Evolutionary conservation across 2,329 filamentous ascomycete species (phyloP), one percentile per base, ranked within the genome.

Genomic region (Stemphylium lycopersici): DNA sequence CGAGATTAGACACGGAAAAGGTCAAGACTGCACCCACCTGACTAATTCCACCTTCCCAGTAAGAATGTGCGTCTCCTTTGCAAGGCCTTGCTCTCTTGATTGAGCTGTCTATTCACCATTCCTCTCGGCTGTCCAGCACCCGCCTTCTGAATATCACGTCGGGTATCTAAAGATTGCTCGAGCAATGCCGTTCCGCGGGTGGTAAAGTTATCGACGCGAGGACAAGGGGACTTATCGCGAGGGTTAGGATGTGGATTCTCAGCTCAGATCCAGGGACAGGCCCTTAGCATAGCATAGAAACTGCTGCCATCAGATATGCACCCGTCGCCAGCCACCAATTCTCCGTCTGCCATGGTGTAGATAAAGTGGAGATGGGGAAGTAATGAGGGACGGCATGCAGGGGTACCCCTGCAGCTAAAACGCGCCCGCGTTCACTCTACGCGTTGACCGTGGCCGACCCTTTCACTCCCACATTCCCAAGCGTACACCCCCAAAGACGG

Each of bases 211-310:
- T 69, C 58, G 1, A 84, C 66, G 34, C 84, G 79, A 5, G 78
- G 78, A 18, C 31, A 44, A 12, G 37, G 39, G 29, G 46, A 53
- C 43, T 61, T 55, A 24, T 60, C 53, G 33, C 55, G 79, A 76
- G 50, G 77, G 24, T 78, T 46, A 18, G 66, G 62, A 65, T 83
- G 82, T 0, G 88, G 88, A 70, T 91, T 91, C 47, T 81, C 83
- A 37, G 90, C 83, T 78, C 83, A 91, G 42, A 96, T 90, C 89
- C 90, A 95, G 0, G 83, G 82, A 2, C 82, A 79, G 0, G 76
- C 15, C 31, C 20, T 43, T 22, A 29, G 58, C 68, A 53, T 71
- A 80, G 78, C 78, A 52, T 77, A 77, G 63, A 80, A 79, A 62
- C 73, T 76, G 22, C 77, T 79, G 16, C 80, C 78, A 53, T 79